phyloP scores from a whole-genome alignment of 2,329 filamentous ascomycete species.

The Penicillium sp. region DNA sequence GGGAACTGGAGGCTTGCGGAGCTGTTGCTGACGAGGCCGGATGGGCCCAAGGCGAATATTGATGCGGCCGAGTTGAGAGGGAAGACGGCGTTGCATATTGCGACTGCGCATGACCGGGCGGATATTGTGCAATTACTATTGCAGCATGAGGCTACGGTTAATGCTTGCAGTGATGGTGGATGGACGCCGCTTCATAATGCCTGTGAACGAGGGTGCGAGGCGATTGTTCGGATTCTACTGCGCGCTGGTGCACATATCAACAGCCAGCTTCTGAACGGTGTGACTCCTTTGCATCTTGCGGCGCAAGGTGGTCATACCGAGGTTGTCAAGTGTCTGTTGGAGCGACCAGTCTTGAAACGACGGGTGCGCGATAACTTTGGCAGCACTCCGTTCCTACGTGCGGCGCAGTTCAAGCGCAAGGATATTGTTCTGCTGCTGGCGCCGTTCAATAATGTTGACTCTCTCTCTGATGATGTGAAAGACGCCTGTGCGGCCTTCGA shows the following conservation, averaged over 20 bases:
- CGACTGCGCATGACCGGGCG: slow-evolving; percentile 46
- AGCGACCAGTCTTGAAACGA: slow-evolving; percentile 33
- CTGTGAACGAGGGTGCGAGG: slow-evolving; percentile 51
- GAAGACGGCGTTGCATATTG: slow-evolving; percentile 54
- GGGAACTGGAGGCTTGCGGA: slow-evolving; percentile 55
- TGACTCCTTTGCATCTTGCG: slow-evolving; percentile 44
- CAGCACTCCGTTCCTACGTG: slow-evolving; percentile 44
- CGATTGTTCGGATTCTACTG: slow-evolving; percentile 49
- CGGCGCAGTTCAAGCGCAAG: slow-evolving; percentile 41
- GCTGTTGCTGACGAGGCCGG: slow-evolving; percentile 44
- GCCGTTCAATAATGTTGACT: slow-evolving; percentile 40
- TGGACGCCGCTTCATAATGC: slow-evolving; percentile 59
- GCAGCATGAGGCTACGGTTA: slow-evolving; percentile 48
- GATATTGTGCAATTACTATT: slow-evolving; percentile 46
- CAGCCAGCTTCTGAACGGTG: slow-evolving; percentile 40
- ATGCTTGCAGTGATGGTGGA: slow-evolving; percentile 51
- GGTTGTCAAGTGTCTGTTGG: slow-evolving; percentile 39
- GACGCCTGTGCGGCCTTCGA: slow-evolving; percentile 53
- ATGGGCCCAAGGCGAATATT: slow-evolving; percentile 42
- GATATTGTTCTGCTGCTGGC: slow-evolving; percentile 40
- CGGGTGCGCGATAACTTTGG: slow-evolving; percentile 41
- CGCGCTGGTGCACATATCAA: slow-evolving; percentile 39
- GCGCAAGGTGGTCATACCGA: slow-evolving; percentile 42
- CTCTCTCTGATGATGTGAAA: slow-evolving; percentile 42
- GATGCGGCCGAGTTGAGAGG: slow-evolving; percentile 44